These are phyloP conservation scores for Lasiosphaeria miniovina DNA, from an alignment of 495 filamentous ascomycete species.

Conservation along the genomic window DNA sequence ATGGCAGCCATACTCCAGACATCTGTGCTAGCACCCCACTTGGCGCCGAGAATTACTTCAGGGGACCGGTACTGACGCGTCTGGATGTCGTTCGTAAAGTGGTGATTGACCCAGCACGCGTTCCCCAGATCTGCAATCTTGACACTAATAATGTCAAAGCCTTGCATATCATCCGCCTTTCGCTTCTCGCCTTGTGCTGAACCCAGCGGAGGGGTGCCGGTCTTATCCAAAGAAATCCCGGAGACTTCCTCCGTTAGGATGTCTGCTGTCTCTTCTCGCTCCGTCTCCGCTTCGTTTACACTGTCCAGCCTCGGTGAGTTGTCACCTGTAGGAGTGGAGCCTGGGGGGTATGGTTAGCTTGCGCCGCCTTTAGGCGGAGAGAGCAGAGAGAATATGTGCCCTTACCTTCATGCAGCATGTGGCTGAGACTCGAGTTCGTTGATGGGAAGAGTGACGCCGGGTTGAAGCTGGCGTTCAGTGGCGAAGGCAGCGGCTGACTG, in stretches of 20 bases:
- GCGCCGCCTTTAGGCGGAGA: neutral
- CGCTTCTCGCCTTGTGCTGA: constrained; percentile 45
- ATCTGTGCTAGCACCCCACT: constrained; percentile 98
- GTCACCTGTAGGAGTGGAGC: constrained; percentile 30
- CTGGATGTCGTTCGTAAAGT: constrained; percentile 99
- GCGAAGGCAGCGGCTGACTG: constrained; percentile 93
- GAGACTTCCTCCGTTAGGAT: constrained; percentile 88
- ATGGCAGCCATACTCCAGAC: constrained; percentile 99
- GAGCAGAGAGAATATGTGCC: neutral
- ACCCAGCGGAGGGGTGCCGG: constrained; percentile 41
- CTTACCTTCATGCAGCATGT: constrained; percentile 75
- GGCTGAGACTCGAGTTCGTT: constrained; percentile 75
- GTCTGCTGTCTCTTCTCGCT: constrained; percentile 92
- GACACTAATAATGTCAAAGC: constrained; percentile 82
- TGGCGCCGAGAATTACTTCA: constrained; percentile 93
- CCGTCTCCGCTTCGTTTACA: constrained; percentile 69
- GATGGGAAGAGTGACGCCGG: constrained; percentile 67
- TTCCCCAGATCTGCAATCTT: constrained; percentile 99
- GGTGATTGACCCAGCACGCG: constrained; percentile 96
- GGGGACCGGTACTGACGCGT: constrained; percentile 96
- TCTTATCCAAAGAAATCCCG: constrained; percentile 88
- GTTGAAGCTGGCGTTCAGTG: constrained; percentile 86
- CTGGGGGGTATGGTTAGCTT: too few relatives aligned
- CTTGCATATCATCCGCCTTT: constrained; percentile 47
- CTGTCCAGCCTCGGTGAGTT: constrained; percentile 45